Evolutionary conservation across 192 early-diverging fungal genomes (phyloP).

Genomic region (Piromyces sp.): DNA sequence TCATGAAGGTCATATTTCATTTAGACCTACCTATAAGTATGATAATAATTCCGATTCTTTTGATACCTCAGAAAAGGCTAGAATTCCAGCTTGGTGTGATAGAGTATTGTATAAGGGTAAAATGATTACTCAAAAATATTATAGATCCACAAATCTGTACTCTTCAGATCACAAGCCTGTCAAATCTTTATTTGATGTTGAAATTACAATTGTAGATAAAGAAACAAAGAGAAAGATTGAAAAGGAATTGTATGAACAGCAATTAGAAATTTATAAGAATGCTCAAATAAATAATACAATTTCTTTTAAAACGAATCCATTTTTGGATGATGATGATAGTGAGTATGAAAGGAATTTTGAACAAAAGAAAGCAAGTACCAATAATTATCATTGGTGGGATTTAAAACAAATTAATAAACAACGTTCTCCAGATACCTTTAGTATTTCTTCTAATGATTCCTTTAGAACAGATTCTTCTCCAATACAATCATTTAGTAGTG

Average conservation of each 20-base stretch:
- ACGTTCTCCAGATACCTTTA: background rate
- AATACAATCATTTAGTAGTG: background rate
- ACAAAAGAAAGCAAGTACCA: background rate
- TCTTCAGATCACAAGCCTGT: background rate
- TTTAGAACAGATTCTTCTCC: background rate
- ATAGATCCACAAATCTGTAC: background rate
- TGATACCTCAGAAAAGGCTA: conserved; percentile 83
- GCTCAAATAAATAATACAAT: background rate
- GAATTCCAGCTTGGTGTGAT: conserved; percentile 93
- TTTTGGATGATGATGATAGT: background rate
- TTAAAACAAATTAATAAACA: background rate
- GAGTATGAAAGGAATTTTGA: background rate
- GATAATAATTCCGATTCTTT: conserved; percentile 69
- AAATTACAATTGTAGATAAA: background rate
- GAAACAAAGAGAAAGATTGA: background rate
- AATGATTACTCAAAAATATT: background rate
- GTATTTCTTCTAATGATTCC: background rate
- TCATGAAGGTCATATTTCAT: conserved; percentile 53
- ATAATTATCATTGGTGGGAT: background rate
- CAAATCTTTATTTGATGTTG: background rate
- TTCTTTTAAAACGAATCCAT: background rate
- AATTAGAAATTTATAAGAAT: background rate
- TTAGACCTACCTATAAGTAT: conserved; percentile 86
- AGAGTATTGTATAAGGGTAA: conserved; percentile 58
- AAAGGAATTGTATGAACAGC: background rate